phyloP scores from a whole-genome alignment of 2,329 filamentous ascomycete genomes.

The Reticulascus tulasneorum region DNA sequence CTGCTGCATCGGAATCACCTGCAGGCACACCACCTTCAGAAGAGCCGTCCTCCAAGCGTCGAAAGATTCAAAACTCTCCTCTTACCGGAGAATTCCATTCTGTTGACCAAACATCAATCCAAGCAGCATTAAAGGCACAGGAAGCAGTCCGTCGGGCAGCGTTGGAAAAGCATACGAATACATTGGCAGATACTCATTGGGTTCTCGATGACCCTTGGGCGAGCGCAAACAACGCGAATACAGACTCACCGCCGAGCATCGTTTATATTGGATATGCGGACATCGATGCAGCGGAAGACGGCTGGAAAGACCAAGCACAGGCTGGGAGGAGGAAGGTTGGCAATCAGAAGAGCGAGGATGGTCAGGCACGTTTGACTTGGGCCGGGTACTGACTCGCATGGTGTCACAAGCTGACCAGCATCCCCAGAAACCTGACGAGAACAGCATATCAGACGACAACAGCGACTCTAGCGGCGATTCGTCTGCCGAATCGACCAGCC shows the following conservation, averaged over 20 bases:
- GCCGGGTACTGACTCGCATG: no score
- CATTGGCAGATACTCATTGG: constrained; percentile 71
- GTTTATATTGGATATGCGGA: constrained; percentile 55
- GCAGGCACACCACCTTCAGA: constrained; percentile 40
- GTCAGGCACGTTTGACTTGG: constrained; percentile 20
- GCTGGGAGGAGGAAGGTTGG: constrained; percentile 32
- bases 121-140: constrained; percentile 62
- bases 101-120: constrained; percentile 56
- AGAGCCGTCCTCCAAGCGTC: constrained; percentile 58
- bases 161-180: constrained; percentile 57
- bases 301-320: constrained; percentile 28
- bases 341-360: constrained; percentile 21
- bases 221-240: constrained; percentile 16
- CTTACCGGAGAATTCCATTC: constrained; percentile 33
- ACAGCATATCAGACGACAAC: constrained; percentile 13
- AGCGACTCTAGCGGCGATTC: constrained; percentile 23
- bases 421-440: constrained; percentile 14
- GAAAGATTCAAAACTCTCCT: constrained; percentile 41
- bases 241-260: constrained; percentile 53
- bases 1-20: constrained; percentile 56
- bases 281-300: constrained; percentile 36
- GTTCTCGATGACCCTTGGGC: constrained; percentile 52
- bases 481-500: no score
- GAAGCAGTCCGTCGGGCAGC: constrained; percentile 61
- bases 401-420: constrained; percentile 5